Evolutionary conservation across 257 asterid genomes (phyloP), one percentile per base, ranked within the genome.

Genomic region (Ajuga chamaepitys): DNA sequence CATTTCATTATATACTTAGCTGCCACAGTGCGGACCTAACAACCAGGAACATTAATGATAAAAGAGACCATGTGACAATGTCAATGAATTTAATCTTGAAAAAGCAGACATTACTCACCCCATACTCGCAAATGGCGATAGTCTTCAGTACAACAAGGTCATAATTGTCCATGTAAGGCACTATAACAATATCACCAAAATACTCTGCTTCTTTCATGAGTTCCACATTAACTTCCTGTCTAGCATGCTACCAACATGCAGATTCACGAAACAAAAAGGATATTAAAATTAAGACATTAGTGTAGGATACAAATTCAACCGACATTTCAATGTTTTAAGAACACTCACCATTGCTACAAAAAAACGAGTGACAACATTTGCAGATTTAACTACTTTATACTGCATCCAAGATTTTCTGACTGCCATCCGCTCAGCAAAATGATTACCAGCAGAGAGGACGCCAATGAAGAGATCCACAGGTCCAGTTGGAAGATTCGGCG

Each of bases 341-440:
- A 59, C 17, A 56, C 84, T 83, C 70, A 89, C 98, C 98, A 93
- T 78, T 70, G 98, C 98, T 35, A 93, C 88, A 74, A 93, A 89
- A 75, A 93, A 93, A 7, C 95, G 95, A 73, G 89, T 78, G 22
- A 93, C 88, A 26, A 84, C 76, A 70, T 76, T 78, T 22, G 89
- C 74, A 21, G 94, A 89, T 68, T 81, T 77, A 64, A 92, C 73
- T 22, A 81, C 66, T 61, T 77, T 32, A 70, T 89, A 81, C 78
- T 92, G 95, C 93, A 92, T 71, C 98, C 98, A 92, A 0, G 97
- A 89, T 77, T 92, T 92, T 74, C 97, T 83, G 35, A 89, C 96
- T 2, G 97, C 91, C 98, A 92, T 92, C 74, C 97, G 71, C 85
- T 92, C 98, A 10, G 95, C 94, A 80, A 92, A 92, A 80, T 92